Percentiles rank a stretch among this genome's conserved stretches.
These are phyloP conservation scores for Collybia sordida DNA, from an alignment of 768 basidiomycete species.

Conservation along the genomic window DNA sequence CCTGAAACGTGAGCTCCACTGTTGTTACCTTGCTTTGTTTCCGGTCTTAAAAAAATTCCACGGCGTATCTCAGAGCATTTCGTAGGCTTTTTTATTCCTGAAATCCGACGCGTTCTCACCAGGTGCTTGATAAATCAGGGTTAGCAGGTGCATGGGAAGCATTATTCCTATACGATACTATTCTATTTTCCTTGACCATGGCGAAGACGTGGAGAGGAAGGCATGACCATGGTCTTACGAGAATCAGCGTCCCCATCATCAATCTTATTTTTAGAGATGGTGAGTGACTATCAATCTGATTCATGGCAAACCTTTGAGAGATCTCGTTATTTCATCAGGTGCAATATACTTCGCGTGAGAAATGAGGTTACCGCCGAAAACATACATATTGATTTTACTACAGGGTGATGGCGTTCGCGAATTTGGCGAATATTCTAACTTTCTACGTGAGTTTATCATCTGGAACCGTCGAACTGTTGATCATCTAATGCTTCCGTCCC, in stretches of 20 bases:
- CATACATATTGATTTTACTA: not conserved
- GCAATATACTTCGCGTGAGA: slow-evolving; percentile 57
- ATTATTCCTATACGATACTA: slow-evolving; percentile 45
- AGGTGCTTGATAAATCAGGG: slow-evolving; percentile 16
- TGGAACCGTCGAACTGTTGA: not conserved
- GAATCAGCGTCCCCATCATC: slow-evolving; percentile 32
- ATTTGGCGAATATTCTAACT: slow-evolving; percentile 44
- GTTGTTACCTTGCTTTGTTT: too few species aligned
- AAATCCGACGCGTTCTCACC: not conserved
- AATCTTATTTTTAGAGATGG: slow-evolving; percentile 49
- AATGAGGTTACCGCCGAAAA: not conserved
- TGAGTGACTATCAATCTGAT: slow-evolving; percentile 20
- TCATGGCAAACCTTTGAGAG: not conserved
- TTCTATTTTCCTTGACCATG: slow-evolving; percentile 49
- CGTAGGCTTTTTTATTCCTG: slow-evolving; percentile 7
- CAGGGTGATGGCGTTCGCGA: slow-evolving; percentile 53
- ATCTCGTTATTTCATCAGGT: slow-evolving; percentile 28
- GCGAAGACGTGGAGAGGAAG: slow-evolving; percentile 40
- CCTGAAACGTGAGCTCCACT: slow-evolving; percentile 25
- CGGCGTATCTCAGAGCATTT: slow-evolving; percentile 11
- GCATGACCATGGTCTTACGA: slow-evolving; percentile 21
- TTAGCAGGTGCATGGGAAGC: slow-evolving; percentile 48
- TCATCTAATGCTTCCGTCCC: slow-evolving; percentile 2
- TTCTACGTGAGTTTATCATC: slow-evolving; percentile 27
- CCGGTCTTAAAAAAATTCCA: not conserved